A percentile compares a stretch with the other conserved stretches of the same genome.
Conservation (phyloP, 2,329 filamentous ascomycete species). For the Penicillium sp. region DNA sequence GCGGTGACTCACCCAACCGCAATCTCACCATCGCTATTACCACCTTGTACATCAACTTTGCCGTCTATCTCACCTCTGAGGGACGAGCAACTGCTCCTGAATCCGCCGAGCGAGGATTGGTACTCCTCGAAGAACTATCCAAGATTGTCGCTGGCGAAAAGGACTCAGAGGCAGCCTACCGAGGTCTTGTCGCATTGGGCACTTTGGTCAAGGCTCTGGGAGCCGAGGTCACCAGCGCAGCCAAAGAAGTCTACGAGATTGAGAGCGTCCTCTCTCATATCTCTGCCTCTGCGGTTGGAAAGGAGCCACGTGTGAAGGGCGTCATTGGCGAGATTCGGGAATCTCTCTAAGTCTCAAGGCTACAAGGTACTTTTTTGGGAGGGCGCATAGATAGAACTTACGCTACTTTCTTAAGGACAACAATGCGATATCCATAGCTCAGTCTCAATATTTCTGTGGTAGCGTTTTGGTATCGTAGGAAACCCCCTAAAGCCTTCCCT, state of each 20-base stretch:
- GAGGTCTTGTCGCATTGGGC: constrained; percentile 75
- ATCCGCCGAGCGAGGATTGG: constrained; percentile 48
- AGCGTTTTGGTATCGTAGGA: neutral
- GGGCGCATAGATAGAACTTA: neutral
- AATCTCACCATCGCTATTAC: constrained; percentile 79
- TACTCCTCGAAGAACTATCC: constrained; percentile 59
- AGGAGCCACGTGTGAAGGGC: constrained; percentile 58
- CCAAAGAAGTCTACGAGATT: constrained; percentile 55
- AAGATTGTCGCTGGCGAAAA: constrained; percentile 61
- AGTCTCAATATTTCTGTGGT: neutral
- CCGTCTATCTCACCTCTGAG: constrained; percentile 62
- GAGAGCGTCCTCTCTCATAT: constrained; percentile 46
- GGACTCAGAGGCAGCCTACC: constrained; percentile 79
- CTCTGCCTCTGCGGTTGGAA: constrained; percentile 47
- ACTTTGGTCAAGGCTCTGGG: constrained; percentile 63
- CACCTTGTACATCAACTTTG: constrained; percentile 78
- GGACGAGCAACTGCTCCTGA: constrained; percentile 35
- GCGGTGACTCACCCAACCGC: constrained; percentile 56
- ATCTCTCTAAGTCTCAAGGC: constrained; percentile 12
- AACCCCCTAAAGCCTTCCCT: constrained; percentile 30
- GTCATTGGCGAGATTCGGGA: constrained; percentile 58
- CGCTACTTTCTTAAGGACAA: constrained; percentile 1
- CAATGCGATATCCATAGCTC: neutral
- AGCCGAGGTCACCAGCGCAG: constrained; percentile 55
- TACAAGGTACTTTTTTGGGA: neutral